phyloP scores from a whole-genome alignment of 495 filamentous ascomycete species.

The Trypethelium eluteriae region DNA sequence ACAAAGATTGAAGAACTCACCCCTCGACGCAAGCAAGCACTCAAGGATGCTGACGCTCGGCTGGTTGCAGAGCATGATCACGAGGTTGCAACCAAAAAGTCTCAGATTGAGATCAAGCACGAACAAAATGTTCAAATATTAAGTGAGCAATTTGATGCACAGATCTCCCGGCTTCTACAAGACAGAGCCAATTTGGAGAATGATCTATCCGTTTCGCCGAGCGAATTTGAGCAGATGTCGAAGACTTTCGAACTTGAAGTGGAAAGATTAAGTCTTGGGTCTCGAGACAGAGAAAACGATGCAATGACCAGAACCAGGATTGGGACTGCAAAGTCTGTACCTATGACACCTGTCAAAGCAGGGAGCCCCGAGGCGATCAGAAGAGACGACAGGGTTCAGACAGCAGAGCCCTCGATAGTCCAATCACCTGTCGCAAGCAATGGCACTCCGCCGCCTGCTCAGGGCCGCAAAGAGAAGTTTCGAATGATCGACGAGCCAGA shows the following conservation, averaged over 20 bases:
- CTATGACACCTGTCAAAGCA: neutral
- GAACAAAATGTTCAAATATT: conserved; percentile 24
- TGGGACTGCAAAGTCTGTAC: neutral
- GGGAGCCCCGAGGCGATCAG: neutral
- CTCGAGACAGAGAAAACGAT: conserved; percentile 10
- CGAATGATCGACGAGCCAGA: conserved; percentile 3
- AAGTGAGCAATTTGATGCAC: conserved; percentile 23
- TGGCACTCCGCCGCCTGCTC: neutral
- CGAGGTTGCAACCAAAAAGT: conserved; percentile 24
- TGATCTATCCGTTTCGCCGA: conserved; percentile 21
- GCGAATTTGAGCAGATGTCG: conserved; percentile 21
- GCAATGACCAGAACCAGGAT: neutral
- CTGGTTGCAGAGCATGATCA: conserved; percentile 25
- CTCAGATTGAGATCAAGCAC: conserved; percentile 26
- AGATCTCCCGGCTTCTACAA: conserved; percentile 20
- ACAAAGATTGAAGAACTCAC: conserved; percentile 18
- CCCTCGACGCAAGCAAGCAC: conserved; percentile 18
- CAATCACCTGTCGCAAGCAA: neutral
- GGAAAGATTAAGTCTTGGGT: conserved; percentile 16
- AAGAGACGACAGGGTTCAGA: neutral
- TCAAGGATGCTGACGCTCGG: conserved; percentile 22
- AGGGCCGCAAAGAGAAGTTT: conserved; percentile 1
- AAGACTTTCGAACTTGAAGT: conserved; percentile 20
- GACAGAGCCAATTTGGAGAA: conserved; percentile 24
- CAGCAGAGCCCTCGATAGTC: neutral